Evolutionary conservation across 2,329 filamentous ascomycete genomes (phyloP), one percentile per base, ranked within the genome.

Genomic region (Harringtonia aguacate): DNA sequence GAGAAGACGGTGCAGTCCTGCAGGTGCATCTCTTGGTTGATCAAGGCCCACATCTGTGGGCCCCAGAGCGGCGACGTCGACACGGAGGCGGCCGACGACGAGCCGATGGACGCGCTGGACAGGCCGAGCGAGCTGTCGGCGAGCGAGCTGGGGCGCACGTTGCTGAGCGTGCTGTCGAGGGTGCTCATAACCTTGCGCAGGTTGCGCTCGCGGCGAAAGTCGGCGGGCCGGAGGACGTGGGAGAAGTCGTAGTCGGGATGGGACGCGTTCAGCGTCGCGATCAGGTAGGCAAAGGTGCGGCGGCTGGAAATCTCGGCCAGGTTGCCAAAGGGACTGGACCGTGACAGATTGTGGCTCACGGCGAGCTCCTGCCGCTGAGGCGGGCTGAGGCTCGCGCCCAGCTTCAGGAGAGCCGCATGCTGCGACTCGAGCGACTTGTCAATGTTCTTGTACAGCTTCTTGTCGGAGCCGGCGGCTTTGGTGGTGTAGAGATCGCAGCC

Each of bases 201-300:
- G 54, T 81, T 86, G 47, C 82, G 75, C 67, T 95, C 89, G 50
- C 84, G 81, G 54, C 82, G 83, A 62, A 98, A 98, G 61, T 98
- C 92, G 30, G 81, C 77, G 0, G 92, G 89, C 31, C 89, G 81
- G 46, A 97, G 70, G 29, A 92, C 82, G 58, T 95, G 84, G 3
- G 88, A 95, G 65, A 98, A 98, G 63, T 98, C 92, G 62, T 98
- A 97, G 64, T 98, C 86, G 2, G 86, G 81, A 64, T 98, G 90
- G 46, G 86, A 94, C 6, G 92, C 92, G 58, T 98, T 98, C 30
- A 98, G 71, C 0, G 90, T 97, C 31, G 92, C 92, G 54, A 98
- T 97, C 41, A 98, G 68, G 61, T 97, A 97, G 36, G 92, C 89
- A 63, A 94, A 97, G 0, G 86, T 95, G 53, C 90, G 81, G 31